Evolutionary conservation across 148 eudicot species (phyloP), one percentile per base, ranked within the genome.

Genomic region (Spergularia bocconei): DNA sequence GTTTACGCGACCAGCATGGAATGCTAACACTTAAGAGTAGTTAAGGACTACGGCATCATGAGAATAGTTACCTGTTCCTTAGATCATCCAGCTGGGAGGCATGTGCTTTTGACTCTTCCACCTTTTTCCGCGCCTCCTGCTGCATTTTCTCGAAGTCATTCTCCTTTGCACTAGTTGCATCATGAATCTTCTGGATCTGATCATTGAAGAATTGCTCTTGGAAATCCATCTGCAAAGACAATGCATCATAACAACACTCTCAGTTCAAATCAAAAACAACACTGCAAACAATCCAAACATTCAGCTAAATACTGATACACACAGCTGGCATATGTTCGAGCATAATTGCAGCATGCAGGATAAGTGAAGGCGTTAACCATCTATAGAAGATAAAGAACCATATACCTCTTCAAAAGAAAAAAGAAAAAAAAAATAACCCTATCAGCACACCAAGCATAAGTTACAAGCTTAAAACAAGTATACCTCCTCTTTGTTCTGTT

Each of bases 401-500:
- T 2, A 29, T 29, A 29, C 3, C 36, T 29, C 36, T 29, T 29
- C 36, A 29, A 29, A 29, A 29, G 36, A 29, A 29, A 29, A 29
- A 29, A 29, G 3, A 29, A 29, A 29, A 29, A 29, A 29, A 29
- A 29, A 29, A 55, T 0, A 8, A 38, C 52, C 21, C 3, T 7
- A 51, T 36, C 13, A 72, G 21, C 66, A 44, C 36, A 71, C 21
- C 44, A 65, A 44, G 44, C 15, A 29, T 23, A 54, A 19, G n/a
- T 47, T 29, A 29, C 36, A 29, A 29, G 36, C 36, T 29, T 29
- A 20, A 11, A 71, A 60, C 53, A 41, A 23, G 36, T 36, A 63
- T 85, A 91, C 98, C 93, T 88, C 90, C 80, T 91, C 86, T 57
- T 83, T 87, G 67, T 79, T 84, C 71, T 88, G 81, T 36, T 83